These are phyloP conservation scores for Ilex aquifolium DNA, from an alignment of 257 asterid species.

Conservation along the genomic window DNA sequence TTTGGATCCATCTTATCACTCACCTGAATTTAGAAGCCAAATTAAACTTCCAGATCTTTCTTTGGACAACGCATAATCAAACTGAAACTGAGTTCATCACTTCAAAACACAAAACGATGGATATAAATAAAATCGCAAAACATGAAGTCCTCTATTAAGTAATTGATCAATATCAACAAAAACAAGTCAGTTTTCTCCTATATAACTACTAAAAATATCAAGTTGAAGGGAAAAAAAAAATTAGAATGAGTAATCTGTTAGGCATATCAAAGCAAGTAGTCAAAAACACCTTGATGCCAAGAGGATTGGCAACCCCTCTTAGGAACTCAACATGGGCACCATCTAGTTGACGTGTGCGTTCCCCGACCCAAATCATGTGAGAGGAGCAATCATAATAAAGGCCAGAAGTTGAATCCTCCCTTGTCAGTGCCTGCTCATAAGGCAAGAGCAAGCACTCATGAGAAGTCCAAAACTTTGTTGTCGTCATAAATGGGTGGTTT, in stretches of 20 bases:
- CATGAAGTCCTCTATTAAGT: too few species aligned
- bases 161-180: too few species aligned
- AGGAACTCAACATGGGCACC: conserved; percentile 75
- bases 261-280: neutral
- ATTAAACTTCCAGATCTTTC: neutral
- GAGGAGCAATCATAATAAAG: conserved; percentile 71
- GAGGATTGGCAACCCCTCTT: conserved; percentile 67
- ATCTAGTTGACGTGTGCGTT: conserved; percentile 69
- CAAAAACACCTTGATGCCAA: conserved; percentile 57
- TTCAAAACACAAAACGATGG: too few species aligned
- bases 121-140: too few species aligned
- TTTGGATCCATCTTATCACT: conserved; percentile 72
- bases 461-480: conserved; percentile 76
- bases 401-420: conserved; percentile 77
- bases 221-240: too few species aligned
- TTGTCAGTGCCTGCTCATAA: conserved; percentile 68
- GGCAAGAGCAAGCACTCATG: conserved; percentile 70
- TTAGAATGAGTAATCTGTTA: neutral
- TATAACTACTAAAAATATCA: too few species aligned
- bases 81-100: neutral
- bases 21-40: conserved; percentile 34
- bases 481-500: conserved; percentile 60
- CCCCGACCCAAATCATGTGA: conserved; percentile 86
- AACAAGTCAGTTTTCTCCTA: too few species aligned
- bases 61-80: neutral